Conservation (phyloP, 768 basidiomycete genomes). For the Mycena galericulata region DNA sequence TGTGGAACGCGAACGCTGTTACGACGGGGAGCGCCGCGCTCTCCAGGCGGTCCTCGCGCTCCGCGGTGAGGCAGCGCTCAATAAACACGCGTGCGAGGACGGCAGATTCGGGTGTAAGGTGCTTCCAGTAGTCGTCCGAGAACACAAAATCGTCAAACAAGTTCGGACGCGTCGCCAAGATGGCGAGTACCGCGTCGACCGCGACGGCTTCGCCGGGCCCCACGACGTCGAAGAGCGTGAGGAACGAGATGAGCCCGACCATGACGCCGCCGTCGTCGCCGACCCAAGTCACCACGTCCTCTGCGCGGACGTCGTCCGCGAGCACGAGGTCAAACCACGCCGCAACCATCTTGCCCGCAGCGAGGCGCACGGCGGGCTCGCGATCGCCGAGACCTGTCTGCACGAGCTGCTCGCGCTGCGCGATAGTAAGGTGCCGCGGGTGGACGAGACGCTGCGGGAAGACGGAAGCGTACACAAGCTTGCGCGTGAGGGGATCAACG, state of each 20-base stretch:
- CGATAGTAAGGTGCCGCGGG: conserved; percentile 78
- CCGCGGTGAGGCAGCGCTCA: conserved; percentile 77
- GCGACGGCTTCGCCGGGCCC: conserved; percentile 78
- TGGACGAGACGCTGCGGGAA: conserved; percentile 69
- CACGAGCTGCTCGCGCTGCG: conserved; percentile 88
- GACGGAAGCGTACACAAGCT: conserved; percentile 78
- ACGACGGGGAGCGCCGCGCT: conserved; percentile 82
- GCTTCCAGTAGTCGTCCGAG: conserved; percentile 80
- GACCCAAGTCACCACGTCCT: conserved; percentile 47
- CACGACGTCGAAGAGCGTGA: conserved; percentile 70
- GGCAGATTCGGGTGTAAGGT: conserved; percentile 82
- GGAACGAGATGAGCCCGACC: conserved; percentile 58
- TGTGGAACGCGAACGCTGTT: conserved; percentile 88
- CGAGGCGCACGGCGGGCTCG: conserved; percentile 84
- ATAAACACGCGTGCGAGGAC: conserved; percentile 89
- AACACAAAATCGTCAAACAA: conserved; percentile 81
- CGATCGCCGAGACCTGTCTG: conserved; percentile 91
- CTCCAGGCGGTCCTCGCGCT: conserved; percentile 77
- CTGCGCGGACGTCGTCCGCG: conserved; percentile 50
- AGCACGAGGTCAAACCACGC: conserved; percentile 83
- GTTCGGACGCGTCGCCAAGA: conserved; percentile 80
- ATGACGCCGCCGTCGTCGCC: conserved; percentile 62
- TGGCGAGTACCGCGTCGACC: conserved; percentile 82
- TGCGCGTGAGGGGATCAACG: conserved; percentile 83
- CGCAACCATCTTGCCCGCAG: conserved; percentile 81